Percentiles rank a stretch among this genome's conserved stretches.
Conservation (phyloP, 805 yeast genomes). For the Wickerhamomyces rabaulensis region DNA sequence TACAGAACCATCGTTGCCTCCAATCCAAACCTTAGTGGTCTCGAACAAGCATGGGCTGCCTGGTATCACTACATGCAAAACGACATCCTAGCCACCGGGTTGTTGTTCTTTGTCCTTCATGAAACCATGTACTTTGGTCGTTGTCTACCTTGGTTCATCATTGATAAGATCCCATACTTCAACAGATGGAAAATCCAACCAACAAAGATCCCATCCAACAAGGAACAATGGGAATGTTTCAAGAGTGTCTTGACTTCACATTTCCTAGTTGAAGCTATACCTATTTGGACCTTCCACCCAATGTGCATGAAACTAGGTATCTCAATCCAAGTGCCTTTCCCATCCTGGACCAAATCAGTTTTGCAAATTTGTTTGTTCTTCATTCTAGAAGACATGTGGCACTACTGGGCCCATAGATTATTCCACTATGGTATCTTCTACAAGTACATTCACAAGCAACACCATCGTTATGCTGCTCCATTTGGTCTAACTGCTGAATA, state of each 20-base stretch:
- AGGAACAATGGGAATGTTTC: conserved; percentile 89
- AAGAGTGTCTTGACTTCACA: conserved; percentile 79
- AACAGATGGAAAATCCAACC: conserved; percentile 85
- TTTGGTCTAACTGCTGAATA: conserved; percentile 95
- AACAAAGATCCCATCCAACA: conserved; percentile 65
- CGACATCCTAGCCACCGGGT: conserved; percentile 87
- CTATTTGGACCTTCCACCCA: conserved; percentile 95
- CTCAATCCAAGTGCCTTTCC: conserved; percentile 76
- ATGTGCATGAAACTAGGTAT: conserved; percentile 77
- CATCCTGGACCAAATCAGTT: conserved; percentile 49
- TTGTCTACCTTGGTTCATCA: conserved; percentile 84
- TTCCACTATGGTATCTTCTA: conserved; percentile 84
- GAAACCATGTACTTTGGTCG: conserved; percentile 88
- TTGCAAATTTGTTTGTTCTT: conserved; percentile 74
- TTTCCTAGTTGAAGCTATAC: conserved; percentile 87
- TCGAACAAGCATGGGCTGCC: conserved; percentile 80
- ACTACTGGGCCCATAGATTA: conserved; percentile 87
- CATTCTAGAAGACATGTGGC: conserved; percentile 90
- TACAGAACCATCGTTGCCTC: background rate
- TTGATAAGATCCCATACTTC: conserved; percentile 81
- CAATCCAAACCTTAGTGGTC: conserved; percentile 8
- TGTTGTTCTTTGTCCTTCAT: conserved; percentile 72
- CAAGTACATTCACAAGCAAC: conserved; percentile 91
- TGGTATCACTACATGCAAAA: conserved; percentile 79
- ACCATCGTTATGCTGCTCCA: conserved; percentile 95